Evolutionary conservation across 768 basidiomycete species (phyloP).

Genomic region (Kwoniella bestiolae): DNA sequence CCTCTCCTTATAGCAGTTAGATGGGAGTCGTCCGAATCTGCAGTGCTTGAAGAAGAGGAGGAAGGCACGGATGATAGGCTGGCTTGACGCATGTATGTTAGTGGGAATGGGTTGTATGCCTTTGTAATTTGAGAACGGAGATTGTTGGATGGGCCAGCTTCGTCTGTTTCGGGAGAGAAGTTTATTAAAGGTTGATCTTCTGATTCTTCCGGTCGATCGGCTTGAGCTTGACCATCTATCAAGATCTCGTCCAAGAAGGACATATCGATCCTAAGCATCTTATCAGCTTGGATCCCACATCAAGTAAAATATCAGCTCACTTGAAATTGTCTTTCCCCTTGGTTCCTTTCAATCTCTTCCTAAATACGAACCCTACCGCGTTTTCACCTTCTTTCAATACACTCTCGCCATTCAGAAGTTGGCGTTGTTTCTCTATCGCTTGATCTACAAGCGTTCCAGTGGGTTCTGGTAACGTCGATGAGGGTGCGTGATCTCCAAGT

Average conservation of each 20-base stretch:
- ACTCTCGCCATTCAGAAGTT: not conserved
- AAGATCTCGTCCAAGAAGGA: conserved; percentile 15
- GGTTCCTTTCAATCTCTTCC: conserved; percentile 3
- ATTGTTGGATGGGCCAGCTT: not conserved
- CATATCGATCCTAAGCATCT: conserved; percentile 7
- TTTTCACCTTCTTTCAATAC: conserved; percentile 12
- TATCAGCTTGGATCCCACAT: not conserved
- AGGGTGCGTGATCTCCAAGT: not conserved
- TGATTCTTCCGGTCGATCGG: not conserved
- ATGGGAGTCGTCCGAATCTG: conserved; percentile 2
- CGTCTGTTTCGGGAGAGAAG: too few species aligned
- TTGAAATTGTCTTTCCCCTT: not conserved
- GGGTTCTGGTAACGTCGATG: not conserved
- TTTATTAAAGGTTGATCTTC: too few species aligned
- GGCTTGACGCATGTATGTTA: not conserved
- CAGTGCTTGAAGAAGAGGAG: not conserved
- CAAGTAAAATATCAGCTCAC: not conserved
- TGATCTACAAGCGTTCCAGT: not conserved
- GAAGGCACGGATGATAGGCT: not conserved
- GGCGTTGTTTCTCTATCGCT: not conserved
- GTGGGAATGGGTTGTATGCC: conserved; percentile 9
- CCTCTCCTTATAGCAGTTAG: conserved; percentile 9
- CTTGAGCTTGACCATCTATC: not conserved
- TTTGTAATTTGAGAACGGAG: too few species aligned
- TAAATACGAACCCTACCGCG: conserved; percentile 4